These are phyloP conservation scores for Solanum corneliomulleri DNA, from an alignment of 257 asterid genomes.

Conservation along the genomic window DNA sequence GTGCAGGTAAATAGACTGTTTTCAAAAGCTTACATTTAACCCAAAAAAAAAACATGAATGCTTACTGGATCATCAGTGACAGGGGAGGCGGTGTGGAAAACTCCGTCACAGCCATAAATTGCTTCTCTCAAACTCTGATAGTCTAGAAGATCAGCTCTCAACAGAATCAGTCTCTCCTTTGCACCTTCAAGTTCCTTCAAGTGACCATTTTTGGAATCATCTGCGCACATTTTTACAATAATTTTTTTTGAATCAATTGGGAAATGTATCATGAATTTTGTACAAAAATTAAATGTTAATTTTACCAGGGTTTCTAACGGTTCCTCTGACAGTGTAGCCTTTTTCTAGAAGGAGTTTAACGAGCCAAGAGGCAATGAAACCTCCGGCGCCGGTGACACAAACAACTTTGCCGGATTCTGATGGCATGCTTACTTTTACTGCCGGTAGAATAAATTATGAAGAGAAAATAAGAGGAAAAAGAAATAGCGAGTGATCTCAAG, in stretches of 20 bases:
- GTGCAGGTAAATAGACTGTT: neutral
- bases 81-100: constrained; percentile 95
- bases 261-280: neutral
- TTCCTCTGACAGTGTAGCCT: constrained; percentile 87
- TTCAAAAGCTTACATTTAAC: neutral
- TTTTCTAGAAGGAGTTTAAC: constrained; percentile 79
- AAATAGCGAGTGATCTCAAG: neutral
- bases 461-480: neutral
- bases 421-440: constrained; percentile 33
- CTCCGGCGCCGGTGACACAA: constrained; percentile 98
- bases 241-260: neutral
- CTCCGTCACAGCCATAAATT: constrained; percentile 88
- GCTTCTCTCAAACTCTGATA: constrained; percentile 66
- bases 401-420: constrained; percentile 51
- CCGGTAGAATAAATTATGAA: neutral
- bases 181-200: constrained; percentile 84
- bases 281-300: neutral
- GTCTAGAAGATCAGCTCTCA: constrained; percentile 72
- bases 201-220: constrained; percentile 70
- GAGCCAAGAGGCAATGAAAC: constrained; percentile 95
- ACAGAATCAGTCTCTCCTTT: constrained; percentile 59
- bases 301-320: constrained; percentile 85
- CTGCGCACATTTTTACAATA: constrained; percentile 9
- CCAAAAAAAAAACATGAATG: neutral
- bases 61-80: constrained; percentile 89